Base-by-base conservation (phyloP, 305 asterid species). In the Petunia hybrid region DNA sequence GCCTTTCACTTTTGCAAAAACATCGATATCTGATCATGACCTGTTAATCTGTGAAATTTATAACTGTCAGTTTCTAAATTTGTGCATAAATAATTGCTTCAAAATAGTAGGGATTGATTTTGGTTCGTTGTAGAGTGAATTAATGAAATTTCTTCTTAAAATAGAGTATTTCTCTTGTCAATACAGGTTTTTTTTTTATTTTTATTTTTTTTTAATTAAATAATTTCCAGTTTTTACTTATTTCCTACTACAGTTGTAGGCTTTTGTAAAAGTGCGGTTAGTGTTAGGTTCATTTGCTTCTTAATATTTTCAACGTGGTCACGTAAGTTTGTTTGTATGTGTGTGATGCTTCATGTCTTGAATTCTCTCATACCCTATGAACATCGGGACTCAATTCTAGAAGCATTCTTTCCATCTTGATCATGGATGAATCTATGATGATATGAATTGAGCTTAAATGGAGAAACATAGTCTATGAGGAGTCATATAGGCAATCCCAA, bases 61-160 rank as follows among this genome's bases (percentile, higher is more conserved):
- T 46, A 51, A 73, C 46, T 51, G 40, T 73, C 57, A 71, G 76
- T 69, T 66, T 56, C 80, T 77, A 75, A 10, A 35, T 66, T 5
- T 78, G 73, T 84, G 77, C 66, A 12, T 62, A 6, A 43, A 79
- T 61, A 71, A 12, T 71, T 71, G 78, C 63, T 51, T 73, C 78
- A 51, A 73, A 45, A 46, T 46, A 48, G 45, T 5, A 9, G 56
- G 39, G 77, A 70, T 46, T 51, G 46, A 36, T 73, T 63, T 56
- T 73, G 35, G 63, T 36, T 36, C 43, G 35, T 51, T 36, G 78
- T 73, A 51, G 48, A 73, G 36, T 73, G 53, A 36, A 51, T 74
- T 46, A 74, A 46, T 13, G 48, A 13, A 22, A 73, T 73, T 53
- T 2, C 46, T 73, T 39, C 78, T 73, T 74, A 53, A 6, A 35